phyloP scores from a whole-genome alignment of 805 yeast species.

The Starmerella scarabaei region DNA sequence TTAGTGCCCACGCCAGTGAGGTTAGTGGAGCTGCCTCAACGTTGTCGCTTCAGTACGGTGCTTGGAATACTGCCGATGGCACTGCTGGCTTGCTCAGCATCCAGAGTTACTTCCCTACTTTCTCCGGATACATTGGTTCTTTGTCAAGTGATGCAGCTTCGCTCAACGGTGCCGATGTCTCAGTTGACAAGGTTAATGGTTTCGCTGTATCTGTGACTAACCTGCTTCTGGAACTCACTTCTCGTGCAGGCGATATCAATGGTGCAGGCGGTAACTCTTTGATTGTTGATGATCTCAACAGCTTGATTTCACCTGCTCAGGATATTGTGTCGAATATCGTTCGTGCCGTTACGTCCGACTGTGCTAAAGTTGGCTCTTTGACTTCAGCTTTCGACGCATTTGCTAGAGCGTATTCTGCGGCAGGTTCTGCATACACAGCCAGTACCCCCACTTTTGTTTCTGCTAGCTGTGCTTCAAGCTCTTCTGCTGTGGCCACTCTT shows the following conservation, averaged over 20 bases:
- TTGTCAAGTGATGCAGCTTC: conserved; percentile 6
- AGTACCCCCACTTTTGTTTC: too few species aligned
- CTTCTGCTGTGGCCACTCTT: background rate
- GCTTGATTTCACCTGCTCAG: conserved; percentile 16
- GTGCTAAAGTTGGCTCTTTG: conserved; percentile 6
- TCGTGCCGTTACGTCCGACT: conserved; percentile 8
- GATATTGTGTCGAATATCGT: conserved; percentile 14
- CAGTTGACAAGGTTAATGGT: conserved; percentile 6
- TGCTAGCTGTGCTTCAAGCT: too few species aligned
- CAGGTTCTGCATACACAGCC: too few species aligned
- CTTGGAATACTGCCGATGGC: too few species aligned
- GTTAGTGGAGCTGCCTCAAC: too few species aligned
- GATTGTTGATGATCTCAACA: conserved; percentile 13
- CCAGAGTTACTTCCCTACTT: too few species aligned
- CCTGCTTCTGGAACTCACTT: conserved; percentile 17
- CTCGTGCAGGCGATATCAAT: conserved; percentile 19
- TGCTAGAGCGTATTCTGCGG: too few species aligned
- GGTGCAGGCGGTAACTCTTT: conserved; percentile 18
- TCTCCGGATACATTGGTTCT: too few species aligned
- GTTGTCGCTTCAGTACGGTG: too few species aligned
- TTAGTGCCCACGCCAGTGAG: too few species aligned
- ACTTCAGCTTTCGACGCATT: too few species aligned
- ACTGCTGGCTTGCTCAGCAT: too few species aligned
- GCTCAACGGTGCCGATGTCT: conserved; percentile 9
- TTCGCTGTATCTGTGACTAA: conserved; percentile 11